Base-by-base conservation (phyloP, 2,329 filamentous ascomycete species). In the Fonsecaea erecta region DNA sequence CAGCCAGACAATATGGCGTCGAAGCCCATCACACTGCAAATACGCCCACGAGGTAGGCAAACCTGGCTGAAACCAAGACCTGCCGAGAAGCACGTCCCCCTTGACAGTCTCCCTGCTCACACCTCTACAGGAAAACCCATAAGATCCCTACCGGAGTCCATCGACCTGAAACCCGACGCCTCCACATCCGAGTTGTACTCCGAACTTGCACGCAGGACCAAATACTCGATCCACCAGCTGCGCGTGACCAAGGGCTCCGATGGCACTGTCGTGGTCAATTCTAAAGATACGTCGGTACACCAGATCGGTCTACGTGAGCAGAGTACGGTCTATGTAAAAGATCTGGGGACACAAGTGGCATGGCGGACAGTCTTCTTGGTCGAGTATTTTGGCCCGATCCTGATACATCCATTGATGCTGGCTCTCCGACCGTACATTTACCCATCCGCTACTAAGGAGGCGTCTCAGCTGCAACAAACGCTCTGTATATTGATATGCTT, bases 301-400 rank as follows among this genome's bases (percentile, higher is more conserved):
- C 80, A 81, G 52, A 84, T 83, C 2, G 86, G 86, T 14, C 76
- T 90, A 52, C 79, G 81, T 61, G 83, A 88, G 70, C 83, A 84
- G 71, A 86, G 85, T 69, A 81, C 83, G 21, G 79, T 99, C 55
- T 87, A 95, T 71, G 91, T 98, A 69, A 98, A 99, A 82, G 94
- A 99, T 76, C 84, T 99, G 32, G 95, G 95, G 16, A 86, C 89
- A 55, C 95, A 99, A 78, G 90, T 97, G 62, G 88, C 87, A 68
- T 99, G 95, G 95, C 89, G 88, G 70, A 95, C 92, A 66, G 94
- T 98, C 77, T 99, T 94, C 83, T 81, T 97, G 68, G 88, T 97
- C 81, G 95, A 99, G 80, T 99, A 99, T 79, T 80, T 95, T 70
- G 95, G 95, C 3, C 95, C 95, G 5, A 85, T 98, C 73, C 80